phyloP scores from a whole-genome alignment of 139 green algal genomes.

The Coelastrella sp. region DNA sequence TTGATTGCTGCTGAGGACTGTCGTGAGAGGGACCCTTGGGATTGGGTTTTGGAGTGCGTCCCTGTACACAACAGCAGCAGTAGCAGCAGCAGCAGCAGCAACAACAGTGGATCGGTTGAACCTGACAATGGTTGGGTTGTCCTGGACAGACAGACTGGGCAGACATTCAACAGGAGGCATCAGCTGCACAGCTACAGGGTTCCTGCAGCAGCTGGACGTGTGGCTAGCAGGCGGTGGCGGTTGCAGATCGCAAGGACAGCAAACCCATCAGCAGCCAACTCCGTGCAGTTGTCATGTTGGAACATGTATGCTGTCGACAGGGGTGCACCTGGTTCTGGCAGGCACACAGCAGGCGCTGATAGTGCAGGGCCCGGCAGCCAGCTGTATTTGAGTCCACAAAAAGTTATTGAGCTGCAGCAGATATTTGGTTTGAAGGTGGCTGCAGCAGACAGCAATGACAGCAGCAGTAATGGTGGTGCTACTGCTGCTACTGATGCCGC shows the following conservation, averaged over 20 bases:
- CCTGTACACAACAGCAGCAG: background rate
- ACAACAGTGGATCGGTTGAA: background rate
- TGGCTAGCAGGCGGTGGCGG: slow-evolving; percentile 51
- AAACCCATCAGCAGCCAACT: slow-evolving; percentile 70
- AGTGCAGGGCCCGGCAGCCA: background rate
- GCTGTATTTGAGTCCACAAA: background rate
- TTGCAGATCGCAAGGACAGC: slow-evolving; percentile 60
- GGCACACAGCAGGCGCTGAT: background rate
- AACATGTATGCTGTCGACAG: slow-evolving; percentile 57
- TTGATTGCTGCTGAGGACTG: slow-evolving; percentile 74
- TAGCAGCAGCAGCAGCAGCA: background rate
- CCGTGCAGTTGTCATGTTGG: slow-evolving; percentile 74
- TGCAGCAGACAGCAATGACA: background rate
- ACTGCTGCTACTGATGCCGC: background rate
- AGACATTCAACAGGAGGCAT: slow-evolving; percentile 62
- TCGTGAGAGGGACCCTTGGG: slow-evolving; percentile 74
- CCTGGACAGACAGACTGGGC: slow-evolving; percentile 55
- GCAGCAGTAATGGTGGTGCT: background rate
- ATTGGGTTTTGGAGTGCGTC: slow-evolving; percentile 72
- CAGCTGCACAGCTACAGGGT: slow-evolving; percentile 55
- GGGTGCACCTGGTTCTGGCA: too few relatives aligned
- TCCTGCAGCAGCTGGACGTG: background rate
- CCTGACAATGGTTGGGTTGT: slow-evolving; percentile 32
- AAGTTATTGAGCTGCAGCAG: background rate
- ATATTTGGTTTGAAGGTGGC: background rate